Evolutionary conservation across 2,329 filamentous ascomycete species (phyloP).

Genomic region (Beauveria asiatica): DNA sequence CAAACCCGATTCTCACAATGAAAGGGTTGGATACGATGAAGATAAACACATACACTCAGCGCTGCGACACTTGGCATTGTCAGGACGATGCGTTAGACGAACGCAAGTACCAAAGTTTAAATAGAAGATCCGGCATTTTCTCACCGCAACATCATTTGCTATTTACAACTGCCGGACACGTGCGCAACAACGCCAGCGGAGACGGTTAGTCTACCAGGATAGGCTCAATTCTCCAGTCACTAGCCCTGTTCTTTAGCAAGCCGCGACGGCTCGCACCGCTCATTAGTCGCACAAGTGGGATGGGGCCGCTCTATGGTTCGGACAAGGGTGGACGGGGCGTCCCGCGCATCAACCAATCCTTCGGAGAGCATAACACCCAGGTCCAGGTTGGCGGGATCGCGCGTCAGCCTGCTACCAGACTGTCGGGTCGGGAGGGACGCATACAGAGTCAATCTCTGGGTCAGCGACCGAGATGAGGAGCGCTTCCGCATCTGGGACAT

Average conservation of each 20-base stretch:
- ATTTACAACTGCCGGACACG: slow-evolving; percentile 4
- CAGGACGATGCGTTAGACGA: background rate
- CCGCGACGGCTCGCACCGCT: slow-evolving; percentile 12
- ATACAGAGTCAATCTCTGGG: background rate
- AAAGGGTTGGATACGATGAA: background rate
- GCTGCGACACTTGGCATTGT: background rate
- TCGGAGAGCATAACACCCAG: slow-evolving; percentile 1
- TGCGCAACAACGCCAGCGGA: slow-evolving; percentile 5
- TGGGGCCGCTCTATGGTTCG: slow-evolving; percentile 10
- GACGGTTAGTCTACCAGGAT: slow-evolving; percentile 4
- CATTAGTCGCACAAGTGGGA: slow-evolving; percentile 12
- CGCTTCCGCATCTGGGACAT: slow-evolving; percentile 3
- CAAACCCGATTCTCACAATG: background rate
- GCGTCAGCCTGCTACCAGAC: slow-evolving; percentile 3
- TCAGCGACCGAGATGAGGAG: slow-evolving; percentile 4
- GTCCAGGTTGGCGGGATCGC: slow-evolving; percentile 11
- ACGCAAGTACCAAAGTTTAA: background rate
- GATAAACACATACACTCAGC: background rate
- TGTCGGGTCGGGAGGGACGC: slow-evolving; percentile 4
- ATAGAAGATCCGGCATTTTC: background rate
- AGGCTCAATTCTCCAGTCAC: slow-evolving; percentile 7
- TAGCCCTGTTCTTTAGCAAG: slow-evolving; percentile 8
- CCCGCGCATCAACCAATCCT: slow-evolving; percentile 11
- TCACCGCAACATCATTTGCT: background rate
- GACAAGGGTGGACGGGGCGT: slow-evolving; percentile 13